Conservation (phyloP, 2,329 filamentous ascomycete species). For the Aspergillus proliferans region DNA sequence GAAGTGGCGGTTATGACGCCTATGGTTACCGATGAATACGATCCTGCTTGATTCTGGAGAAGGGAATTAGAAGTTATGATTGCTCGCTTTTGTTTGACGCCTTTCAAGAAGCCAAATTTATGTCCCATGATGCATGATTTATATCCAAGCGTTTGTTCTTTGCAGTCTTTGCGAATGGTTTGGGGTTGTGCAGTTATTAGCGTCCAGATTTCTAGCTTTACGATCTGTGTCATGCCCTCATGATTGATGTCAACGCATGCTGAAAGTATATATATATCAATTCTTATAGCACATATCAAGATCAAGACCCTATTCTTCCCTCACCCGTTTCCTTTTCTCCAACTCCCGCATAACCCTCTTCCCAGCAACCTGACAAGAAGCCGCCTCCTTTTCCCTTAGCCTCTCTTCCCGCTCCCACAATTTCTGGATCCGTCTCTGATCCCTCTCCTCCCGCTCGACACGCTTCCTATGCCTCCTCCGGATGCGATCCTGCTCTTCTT, state of each 20-base stretch:
- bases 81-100: not conserved
- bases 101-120: not conserved
- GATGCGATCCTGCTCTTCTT: slow-evolving; percentile 31
- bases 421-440: slow-evolving; percentile 27
- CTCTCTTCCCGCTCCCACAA: slow-evolving; percentile 38
- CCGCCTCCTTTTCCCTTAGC: slow-evolving; percentile 29
- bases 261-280: no score
- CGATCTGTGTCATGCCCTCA: no score
- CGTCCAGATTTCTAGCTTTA: no score
- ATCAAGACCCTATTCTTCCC: not conserved
- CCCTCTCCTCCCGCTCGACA: slow-evolving; percentile 30
- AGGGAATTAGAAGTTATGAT: not conserved
- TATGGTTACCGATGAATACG: slow-evolving; percentile 19
- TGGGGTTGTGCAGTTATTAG: no score
- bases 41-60: not conserved
- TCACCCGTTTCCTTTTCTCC: slow-evolving; percentile 1
- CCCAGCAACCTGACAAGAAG: slow-evolving; percentile 25
- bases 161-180: not conserved
- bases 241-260: no score
- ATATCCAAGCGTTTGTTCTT: not conserved
- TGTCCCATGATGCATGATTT: no score
- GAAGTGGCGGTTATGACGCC: slow-evolving; percentile 18
- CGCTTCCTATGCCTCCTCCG: slow-evolving; percentile 19
- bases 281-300: not conserved
- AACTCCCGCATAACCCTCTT: slow-evolving; percentile 17